These are phyloP conservation scores for Psilocybe cubensis DNA, from an alignment of 768 basidiomycete species.

Conservation along the genomic window DNA sequence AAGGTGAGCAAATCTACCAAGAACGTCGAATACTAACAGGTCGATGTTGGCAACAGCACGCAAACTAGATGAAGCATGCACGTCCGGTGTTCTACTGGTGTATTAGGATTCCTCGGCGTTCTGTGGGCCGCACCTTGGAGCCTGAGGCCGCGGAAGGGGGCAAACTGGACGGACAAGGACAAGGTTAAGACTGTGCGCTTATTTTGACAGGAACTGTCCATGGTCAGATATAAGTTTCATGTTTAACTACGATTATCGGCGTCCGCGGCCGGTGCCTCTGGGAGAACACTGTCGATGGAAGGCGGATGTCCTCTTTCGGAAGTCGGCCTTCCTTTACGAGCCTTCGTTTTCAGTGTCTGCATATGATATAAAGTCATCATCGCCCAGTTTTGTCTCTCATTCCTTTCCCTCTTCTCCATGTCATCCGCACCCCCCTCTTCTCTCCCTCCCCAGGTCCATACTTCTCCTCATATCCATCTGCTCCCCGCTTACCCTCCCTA, in stretches of 20 bases:
- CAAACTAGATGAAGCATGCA: no score
- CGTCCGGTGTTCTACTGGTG: no score
- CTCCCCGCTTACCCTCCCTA: conserved; percentile 5
- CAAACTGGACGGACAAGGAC: neutral
- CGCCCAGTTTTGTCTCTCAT: conserved; percentile 8
- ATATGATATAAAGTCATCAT: conserved; percentile 26
- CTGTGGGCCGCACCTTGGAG: no score
- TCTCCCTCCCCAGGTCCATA: conserved; percentile 31
- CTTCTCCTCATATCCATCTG: neutral
- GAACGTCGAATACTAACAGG: no score
- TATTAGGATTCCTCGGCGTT: no score
- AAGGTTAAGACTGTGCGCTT: conserved; percentile 3
- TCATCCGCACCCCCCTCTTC: conserved; percentile 26
- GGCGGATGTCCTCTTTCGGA: conserved; percentile 26
- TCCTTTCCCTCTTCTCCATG: conserved; percentile 28
- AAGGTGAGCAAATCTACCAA: no score
- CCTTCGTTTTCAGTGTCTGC: conserved; percentile 17
- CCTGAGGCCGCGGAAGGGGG: no score
- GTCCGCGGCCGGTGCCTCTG: conserved; percentile 22
- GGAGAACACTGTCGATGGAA: neutral
- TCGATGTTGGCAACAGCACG: no score
- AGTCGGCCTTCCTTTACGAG: conserved; percentile 36
- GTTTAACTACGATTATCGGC: conserved; percentile 21
- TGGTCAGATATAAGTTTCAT: conserved; percentile 17
- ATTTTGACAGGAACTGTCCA: conserved; percentile 32